Evolutionary conservation across 2,329 filamentous ascomycete genomes (phyloP), one percentile per base, ranked within the genome.

Genomic region (Calonectria ilicicola): DNA sequence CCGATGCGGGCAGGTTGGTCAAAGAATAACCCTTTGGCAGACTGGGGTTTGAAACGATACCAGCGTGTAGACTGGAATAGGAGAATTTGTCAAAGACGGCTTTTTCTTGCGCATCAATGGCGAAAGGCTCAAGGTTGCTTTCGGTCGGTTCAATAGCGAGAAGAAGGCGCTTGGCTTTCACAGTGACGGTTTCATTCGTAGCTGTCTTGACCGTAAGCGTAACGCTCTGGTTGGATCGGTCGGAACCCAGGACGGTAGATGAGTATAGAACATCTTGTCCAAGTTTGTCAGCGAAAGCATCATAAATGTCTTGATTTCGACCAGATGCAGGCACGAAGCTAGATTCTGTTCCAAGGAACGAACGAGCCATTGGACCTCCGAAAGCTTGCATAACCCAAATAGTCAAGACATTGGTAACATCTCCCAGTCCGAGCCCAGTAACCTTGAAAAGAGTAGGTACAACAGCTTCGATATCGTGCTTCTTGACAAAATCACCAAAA

Each of bases 401-500:
- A 0, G 86, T 86, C n/a, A 85, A 82, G 14, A 82, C 74, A 4
- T 82, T 80, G 6, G 86, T 77, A n/a, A 87, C 80, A 65, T 88
- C 84, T 1, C 85, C 87, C 2, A 87, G 75, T 3, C 87, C 88
- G 63, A 87, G 83, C 26, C 84, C 83, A 1, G 83, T 83, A 68
- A 84, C 84, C 17, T 77, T 75, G 72, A 83, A 87, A 19, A 88
- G 81, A 9, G 82, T 80, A n/a, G 81, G 82, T 1, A 88, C 81
- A 2, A 85, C 80, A 32, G 82, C 84, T 23, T 83, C 77, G 6
- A 90, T 78, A n/a, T 81, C 78, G 78, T 89, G 85, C 77, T 89
- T 89, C 40, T 81, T 77, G 15, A 87, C 81, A 68, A 89, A 89
- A 5, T 87, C 82, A 21, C 85, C 83, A 69, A 87, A 89, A 2